Conservation (phyloP, 2,329 filamentous ascomycete species). For the Boeremia lycopersici region DNA sequence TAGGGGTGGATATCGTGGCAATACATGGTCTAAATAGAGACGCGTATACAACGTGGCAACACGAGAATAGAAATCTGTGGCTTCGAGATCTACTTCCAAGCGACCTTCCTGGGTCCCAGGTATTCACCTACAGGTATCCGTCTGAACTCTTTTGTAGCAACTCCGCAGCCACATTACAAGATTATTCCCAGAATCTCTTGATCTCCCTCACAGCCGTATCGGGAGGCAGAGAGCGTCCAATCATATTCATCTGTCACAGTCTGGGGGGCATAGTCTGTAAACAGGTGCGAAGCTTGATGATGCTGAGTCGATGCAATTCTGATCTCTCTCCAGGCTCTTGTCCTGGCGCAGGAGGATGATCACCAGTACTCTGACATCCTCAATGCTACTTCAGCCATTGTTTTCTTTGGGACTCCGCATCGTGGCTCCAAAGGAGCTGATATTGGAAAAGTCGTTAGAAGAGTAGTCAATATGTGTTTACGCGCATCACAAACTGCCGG, state of each 20-base stretch:
- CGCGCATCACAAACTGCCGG: background rate
- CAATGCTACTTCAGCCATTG: background rate
- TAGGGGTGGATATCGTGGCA: background rate
- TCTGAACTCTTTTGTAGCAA: conserved; percentile 2
- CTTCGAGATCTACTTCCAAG: background rate
- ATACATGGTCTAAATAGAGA: background rate
- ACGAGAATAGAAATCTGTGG: background rate
- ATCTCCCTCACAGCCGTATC: background rate
- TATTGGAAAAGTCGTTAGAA: background rate
- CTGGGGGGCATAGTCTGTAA: background rate
- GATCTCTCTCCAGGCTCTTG: no score
- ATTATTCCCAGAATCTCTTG: background rate
- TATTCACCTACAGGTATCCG: background rate
- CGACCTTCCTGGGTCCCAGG: background rate
- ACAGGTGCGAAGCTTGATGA: background rate
- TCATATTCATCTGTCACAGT: background rate
- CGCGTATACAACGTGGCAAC: background rate
- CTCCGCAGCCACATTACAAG: background rate
- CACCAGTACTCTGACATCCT: background rate
- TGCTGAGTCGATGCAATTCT: no score
- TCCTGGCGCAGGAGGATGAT: background rate
- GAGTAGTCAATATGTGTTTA: background rate
- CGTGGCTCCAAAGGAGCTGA: background rate
- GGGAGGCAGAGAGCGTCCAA: background rate
- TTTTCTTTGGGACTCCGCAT: background rate